A percentile compares a stretch with the other conserved stretches of the same genome.
Evolutionary conservation across 2,329 filamentous ascomycete genomes (phyloP).

Genomic region (Cladophialophora chaetospira): DNA sequence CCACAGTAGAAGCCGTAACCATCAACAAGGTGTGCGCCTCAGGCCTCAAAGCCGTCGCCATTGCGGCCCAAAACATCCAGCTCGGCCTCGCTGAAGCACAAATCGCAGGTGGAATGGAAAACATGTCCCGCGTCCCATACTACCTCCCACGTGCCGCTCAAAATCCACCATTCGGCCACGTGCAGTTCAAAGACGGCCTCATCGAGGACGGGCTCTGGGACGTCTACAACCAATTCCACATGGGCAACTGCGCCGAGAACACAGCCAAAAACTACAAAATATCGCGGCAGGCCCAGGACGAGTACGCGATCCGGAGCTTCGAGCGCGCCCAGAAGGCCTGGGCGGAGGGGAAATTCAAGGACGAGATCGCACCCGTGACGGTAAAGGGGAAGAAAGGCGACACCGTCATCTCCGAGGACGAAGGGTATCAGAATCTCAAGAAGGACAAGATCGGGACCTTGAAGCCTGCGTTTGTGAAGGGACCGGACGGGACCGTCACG

Average conservation of each 20-base stretch:
- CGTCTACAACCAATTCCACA: constrained; percentile 95
- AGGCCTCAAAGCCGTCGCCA: constrained; percentile 84
- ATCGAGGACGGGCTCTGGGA: constrained; percentile 95
- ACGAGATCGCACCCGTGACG: constrained; percentile 87
- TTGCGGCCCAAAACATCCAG: constrained; percentile 93
- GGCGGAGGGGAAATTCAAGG: constrained; percentile 77
- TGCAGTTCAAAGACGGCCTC: constrained; percentile 86
- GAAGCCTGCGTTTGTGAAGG: constrained; percentile 86
- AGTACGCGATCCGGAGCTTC: constrained; percentile 87
- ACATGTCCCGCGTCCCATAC: constrained; percentile 92
- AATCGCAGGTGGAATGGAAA: constrained; percentile 96
- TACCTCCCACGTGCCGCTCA: constrained; percentile 82
- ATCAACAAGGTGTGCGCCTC: constrained; percentile 99
- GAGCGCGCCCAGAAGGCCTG: constrained; percentile 87
- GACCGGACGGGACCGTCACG: constrained; percentile 79
- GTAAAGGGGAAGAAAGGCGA: constrained; percentile 84
- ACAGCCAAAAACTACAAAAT: constrained; percentile 86
- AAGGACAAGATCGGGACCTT: constrained; percentile 81
- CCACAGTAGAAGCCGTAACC: constrained; percentile 82
- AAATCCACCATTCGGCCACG: constrained; percentile 81
- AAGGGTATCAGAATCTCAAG: constrained; percentile 86
- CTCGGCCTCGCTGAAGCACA: constrained; percentile 85
- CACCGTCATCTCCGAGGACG: constrained; percentile 75
- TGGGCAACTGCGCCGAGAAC: constrained; percentile 95
- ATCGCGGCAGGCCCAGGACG: constrained; percentile 82